A percentile compares a stretch with the other conserved stretches of the same genome.
Conservation (phyloP, 768 basidiomycete genomes). For the Auricularia sp. region DNA sequence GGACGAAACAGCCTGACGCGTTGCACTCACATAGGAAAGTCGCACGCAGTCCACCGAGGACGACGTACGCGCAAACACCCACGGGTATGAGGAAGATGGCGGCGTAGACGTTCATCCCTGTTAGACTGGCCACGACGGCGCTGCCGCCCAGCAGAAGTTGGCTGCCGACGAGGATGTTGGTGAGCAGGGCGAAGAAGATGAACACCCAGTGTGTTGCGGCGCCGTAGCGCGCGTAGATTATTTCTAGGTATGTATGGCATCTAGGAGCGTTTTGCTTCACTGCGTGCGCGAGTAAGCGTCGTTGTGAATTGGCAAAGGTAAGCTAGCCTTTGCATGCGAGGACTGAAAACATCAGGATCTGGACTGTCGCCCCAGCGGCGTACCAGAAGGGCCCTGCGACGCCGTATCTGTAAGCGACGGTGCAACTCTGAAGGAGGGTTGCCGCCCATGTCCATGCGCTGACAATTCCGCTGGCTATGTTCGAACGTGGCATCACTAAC, state of each 20-base stretch:
- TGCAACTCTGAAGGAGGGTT: conserved; percentile 44
- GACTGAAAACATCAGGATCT: conserved; percentile 39
- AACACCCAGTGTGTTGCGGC: conserved; percentile 40
- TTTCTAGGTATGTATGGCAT: not conserved
- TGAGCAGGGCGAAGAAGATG: conserved; percentile 42
- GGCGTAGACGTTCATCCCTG: conserved; percentile 36
- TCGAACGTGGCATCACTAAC: too few relatives aligned
- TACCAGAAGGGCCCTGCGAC: conserved; percentile 25
- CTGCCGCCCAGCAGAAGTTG: conserved; percentile 40
- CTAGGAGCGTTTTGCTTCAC: not conserved
- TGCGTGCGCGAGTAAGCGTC: not conserved
- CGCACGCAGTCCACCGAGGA: conserved; percentile 25
- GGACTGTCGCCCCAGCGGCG: conserved; percentile 38
- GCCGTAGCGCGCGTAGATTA: conserved; percentile 30
- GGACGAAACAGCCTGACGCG: not conserved
- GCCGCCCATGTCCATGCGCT: conserved; percentile 53
- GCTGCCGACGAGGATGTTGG: conserved; percentile 41
- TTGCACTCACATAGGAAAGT: conserved; percentile 23
- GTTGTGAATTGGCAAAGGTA: not conserved
- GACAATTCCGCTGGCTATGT: conserved; percentile 22
- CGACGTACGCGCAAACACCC: conserved; percentile 32
- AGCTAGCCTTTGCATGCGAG: conserved; percentile 34
- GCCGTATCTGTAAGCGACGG: conserved; percentile 30
- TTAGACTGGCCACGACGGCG: conserved; percentile 37
- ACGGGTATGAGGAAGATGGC: conserved; percentile 38